A percentile compares a stretch with the other conserved stretches of the same genome.
These are phyloP conservation scores for Penicillium paneum DNA, from an alignment of 2,329 filamentous ascomycete genomes.

Conservation along the genomic window DNA sequence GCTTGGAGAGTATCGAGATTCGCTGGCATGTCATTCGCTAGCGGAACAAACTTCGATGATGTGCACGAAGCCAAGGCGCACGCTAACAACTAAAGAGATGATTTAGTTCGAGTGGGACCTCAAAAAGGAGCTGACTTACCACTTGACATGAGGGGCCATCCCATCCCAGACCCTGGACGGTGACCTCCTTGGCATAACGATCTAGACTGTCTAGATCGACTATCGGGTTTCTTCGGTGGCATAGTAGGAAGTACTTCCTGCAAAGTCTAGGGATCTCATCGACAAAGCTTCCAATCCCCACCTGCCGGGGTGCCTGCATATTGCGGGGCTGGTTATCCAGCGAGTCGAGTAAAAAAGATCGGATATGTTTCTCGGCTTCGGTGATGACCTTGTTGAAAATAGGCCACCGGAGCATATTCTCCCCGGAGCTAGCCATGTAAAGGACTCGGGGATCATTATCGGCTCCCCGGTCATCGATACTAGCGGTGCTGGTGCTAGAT, in stretches of 20 bases:
- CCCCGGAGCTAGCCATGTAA: conserved; percentile 22
- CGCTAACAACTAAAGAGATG: conserved; percentile 18
- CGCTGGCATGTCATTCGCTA: conserved; percentile 10
- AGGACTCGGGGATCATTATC: conserved; percentile 21
- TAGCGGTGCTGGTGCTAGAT: conserved; percentile 4
- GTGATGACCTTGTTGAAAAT: conserved; percentile 21
- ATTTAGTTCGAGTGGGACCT: background rate
- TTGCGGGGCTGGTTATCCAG: conserved; percentile 12
- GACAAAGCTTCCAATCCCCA: conserved; percentile 13
- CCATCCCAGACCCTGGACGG: conserved; percentile 23
- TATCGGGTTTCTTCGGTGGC: conserved; percentile 21
- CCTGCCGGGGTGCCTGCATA: conserved; percentile 9
- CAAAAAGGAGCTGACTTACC: conserved; percentile 11
- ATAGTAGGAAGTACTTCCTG: conserved; percentile 16
- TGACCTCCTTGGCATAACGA: conserved; percentile 23
- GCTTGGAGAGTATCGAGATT: conserved; percentile 18
- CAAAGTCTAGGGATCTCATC: conserved; percentile 20
- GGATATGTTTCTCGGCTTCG: conserved; percentile 21
- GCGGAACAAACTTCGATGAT: conserved; percentile 14
- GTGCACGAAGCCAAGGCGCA: conserved; percentile 22
- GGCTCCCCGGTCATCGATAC: conserved; percentile 13
- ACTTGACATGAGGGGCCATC: conserved; percentile 26
- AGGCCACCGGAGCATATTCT: conserved; percentile 26
- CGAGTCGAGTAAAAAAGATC: conserved; percentile 25
- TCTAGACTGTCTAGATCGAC: conserved; percentile 19